Base-by-base conservation (phyloP, 2,329 filamentous ascomycete genomes). In the Pestalotiopsis sp. region DNA sequence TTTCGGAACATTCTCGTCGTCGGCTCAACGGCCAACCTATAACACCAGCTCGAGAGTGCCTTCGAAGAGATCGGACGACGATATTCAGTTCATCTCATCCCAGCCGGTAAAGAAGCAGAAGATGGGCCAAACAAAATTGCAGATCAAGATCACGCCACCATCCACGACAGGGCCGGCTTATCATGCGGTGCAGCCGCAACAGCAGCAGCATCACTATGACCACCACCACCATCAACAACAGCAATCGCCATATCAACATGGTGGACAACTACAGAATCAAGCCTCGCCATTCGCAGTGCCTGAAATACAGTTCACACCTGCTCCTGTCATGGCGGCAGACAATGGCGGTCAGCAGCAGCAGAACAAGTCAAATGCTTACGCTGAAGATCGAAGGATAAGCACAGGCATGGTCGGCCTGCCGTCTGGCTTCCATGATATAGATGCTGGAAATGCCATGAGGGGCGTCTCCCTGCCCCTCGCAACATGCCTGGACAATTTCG, bases 61-160 rank as follows among this genome's bases (percentile, higher is more conserved):
- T 45, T 72, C 72, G 3, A 82, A 80, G 71, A 70, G 75, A 66
- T 72, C 71, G 27, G 82, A 84, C 62, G 79, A 81, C 68, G 83
- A 85, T 64, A 76, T 85, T 40, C 78, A 84, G 70, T 83, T 85
- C 66, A 75, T 85, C 40, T 83, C 81, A 58, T 80, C 78, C 23
- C 80, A 81, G 27, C 82, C 83, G 11, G 79, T 83, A 65, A 84
- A 83, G 75, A 83, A 77, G 71, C 75, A 72, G 57, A 80, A 75
- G 72, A 72, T 72, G 69, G 78, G 70, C 59, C 72, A 73, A 27
- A 69, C 68, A 58, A 65, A 57, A 20, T 60, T 31, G 27, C 38
- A 62, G 40, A 40, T 45, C 23, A 64, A 64, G 61, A n/a, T 64
- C n/a, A 64, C 40, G 20, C 38, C 38, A 17, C 20, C 61, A 27